Evolutionary conservation across 345 rosid genomes (phyloP).

Genomic region (Kandelia obovata): DNA sequence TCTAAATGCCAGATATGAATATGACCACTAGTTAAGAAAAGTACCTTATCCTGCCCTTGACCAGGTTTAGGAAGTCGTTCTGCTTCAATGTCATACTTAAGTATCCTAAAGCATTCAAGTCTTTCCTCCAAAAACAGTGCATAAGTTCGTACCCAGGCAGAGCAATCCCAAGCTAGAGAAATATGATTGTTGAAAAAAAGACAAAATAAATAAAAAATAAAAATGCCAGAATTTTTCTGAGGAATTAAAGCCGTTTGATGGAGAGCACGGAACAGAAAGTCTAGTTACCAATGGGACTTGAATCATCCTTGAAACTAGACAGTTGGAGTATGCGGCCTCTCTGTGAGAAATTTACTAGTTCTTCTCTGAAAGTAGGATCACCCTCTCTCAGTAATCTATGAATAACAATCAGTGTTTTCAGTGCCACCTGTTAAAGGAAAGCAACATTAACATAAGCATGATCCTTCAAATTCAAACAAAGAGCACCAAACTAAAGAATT

Average conservation of each 20-base stretch:
- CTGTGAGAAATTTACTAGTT: constrained; percentile 69
- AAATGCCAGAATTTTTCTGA: background rate
- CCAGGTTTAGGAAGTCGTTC: constrained; percentile 82
- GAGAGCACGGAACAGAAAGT: background rate
- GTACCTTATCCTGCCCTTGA: constrained; percentile 88
- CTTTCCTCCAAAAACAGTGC: constrained; percentile 91
- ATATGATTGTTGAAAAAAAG: background rate
- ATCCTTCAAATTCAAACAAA: background rate
- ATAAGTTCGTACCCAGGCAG: constrained; percentile 98
- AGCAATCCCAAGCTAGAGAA: constrained; percentile 96
- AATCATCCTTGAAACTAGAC: constrained; percentile 96
- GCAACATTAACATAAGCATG: background rate
- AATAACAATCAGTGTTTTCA: constrained; percentile 86
- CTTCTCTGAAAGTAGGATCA: constrained; percentile 92
- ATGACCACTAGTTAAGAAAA: background rate
- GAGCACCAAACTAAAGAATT: background rate
- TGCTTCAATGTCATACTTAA: constrained; percentile 91
- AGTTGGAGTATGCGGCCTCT: constrained; percentile 86
- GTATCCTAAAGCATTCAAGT: constrained; percentile 85
- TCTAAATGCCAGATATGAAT: background rate
- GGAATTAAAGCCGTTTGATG: background rate
- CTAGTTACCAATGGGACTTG: constrained; percentile 77
- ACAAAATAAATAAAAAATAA: background rate
- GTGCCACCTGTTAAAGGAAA: constrained; percentile 61
- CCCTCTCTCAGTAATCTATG: constrained; percentile 91